These are phyloP conservation scores for Mycena vitilis DNA, from an alignment of 768 basidiomycete species.

Conservation along the genomic window DNA sequence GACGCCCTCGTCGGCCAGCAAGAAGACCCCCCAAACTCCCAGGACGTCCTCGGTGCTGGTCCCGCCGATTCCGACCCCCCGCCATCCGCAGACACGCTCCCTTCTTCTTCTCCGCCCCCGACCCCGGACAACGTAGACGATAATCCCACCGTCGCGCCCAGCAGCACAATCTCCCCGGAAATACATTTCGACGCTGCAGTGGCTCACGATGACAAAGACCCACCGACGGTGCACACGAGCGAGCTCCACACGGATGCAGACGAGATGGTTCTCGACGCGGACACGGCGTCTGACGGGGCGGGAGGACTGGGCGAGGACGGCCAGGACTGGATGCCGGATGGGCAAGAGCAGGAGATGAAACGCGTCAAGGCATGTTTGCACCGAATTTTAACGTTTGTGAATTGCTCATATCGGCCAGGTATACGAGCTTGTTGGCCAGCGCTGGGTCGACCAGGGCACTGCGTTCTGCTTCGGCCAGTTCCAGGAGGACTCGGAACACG, in stretches of 20 bases:
- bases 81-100: conserved; percentile 43
- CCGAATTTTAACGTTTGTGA: conserved; percentile 34
- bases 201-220: conserved; percentile 48
- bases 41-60: conserved; percentile 43
- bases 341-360: conserved; percentile 76
- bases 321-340: conserved; percentile 71
- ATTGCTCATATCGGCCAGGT: conserved; percentile 64
- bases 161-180: conserved; percentile 32
- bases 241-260: conserved; percentile 51
- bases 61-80: conserved; percentile 40
- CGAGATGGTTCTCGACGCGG: conserved; percentile 59
- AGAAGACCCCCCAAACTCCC: conserved; percentile 17
- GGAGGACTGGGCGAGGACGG: conserved; percentile 63
- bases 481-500: conserved; percentile 80
- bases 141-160: conserved; percentile 31
- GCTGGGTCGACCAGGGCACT: conserved; percentile 97
- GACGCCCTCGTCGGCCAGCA: conserved; percentile 52
- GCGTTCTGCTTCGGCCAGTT: conserved; percentile 95
- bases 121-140: conserved; percentile 29
- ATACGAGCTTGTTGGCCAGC: conserved; percentile 90
- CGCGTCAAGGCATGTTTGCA: conserved; percentile 79
- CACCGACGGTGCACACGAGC: conserved; percentile 48
- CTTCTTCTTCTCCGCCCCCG: conserved; percentile 33
- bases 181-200: conserved; percentile 10
- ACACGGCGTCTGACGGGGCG: conserved; percentile 43